These are phyloP conservation scores for Ophidiomyces ophidiicola DNA, from an alignment of 2,329 filamentous ascomycete species.

Conservation along the genomic window DNA sequence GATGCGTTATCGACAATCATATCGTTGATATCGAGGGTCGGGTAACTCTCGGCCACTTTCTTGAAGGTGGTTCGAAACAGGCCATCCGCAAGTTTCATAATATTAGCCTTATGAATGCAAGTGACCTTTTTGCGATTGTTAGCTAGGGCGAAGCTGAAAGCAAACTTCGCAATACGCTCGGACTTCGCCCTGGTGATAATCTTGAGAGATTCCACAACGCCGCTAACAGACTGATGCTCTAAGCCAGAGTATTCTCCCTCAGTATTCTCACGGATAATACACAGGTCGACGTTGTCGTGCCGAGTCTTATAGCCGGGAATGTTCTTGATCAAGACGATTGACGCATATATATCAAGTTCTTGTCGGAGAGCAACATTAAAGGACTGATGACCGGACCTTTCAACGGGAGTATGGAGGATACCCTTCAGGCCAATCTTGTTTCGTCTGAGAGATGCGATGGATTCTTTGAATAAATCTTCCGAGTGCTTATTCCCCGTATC, in stretches of 20 bases:
- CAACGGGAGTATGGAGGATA: conserved; percentile 94
- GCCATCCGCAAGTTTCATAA: conserved; percentile 99
- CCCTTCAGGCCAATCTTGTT: conserved; percentile 99
- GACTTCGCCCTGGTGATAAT: conserved; percentile 99
- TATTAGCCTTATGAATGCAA: conserved; percentile 99
- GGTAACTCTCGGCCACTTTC: conserved; percentile 84
- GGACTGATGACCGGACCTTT: conserved; percentile 91
- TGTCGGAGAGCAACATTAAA: conserved; percentile 99
- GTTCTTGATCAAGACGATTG: conserved; percentile 97
- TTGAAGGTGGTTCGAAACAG: conserved; percentile 98
- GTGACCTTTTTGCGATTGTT: conserved; percentile 99
- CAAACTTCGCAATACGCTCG: conserved; percentile 98
- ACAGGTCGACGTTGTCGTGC: conserved; percentile 93
- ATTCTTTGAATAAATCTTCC: conserved; percentile 90
- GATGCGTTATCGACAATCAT: conserved; percentile 99
- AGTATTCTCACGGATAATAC: conserved; percentile 99
- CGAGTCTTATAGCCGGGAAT: conserved; percentile 96
- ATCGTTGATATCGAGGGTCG: conserved; percentile 89
- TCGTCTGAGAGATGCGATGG: conserved; percentile 85
- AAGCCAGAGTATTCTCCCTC: conserved; percentile 99
- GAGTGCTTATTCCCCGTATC: conserved; percentile 75
- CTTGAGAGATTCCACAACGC: conserved; percentile 98
- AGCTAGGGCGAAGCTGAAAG: conserved; percentile 92
- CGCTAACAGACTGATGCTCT: conserved; percentile 92
- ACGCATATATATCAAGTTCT: conserved; percentile 99